A percentile compares a stretch with the other conserved stretches of the same genome.
These are phyloP conservation scores for Coemansia sp. DNA, from an alignment of 192 early-diverging fungal genomes.

Conservation along the genomic window DNA sequence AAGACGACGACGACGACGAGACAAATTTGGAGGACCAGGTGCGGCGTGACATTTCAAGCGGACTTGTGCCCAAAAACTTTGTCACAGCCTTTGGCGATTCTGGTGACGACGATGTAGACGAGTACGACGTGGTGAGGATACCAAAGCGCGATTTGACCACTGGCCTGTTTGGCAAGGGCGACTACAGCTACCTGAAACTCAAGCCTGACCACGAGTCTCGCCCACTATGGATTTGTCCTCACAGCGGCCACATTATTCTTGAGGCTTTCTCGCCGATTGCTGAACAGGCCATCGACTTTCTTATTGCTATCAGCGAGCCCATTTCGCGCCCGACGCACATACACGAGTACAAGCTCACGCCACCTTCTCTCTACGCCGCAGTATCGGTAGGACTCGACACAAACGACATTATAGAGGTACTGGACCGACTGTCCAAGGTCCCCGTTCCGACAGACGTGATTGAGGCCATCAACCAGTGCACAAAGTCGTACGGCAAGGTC, in stretches of 20 bases:
- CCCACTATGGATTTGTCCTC: constrained; percentile 87
- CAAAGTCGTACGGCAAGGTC: constrained; percentile 91
- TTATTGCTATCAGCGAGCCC: constrained; percentile 95
- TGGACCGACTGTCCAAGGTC: constrained; percentile 88
- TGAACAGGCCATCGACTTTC: constrained; percentile 92
- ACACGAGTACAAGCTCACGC: constrained; percentile 90
- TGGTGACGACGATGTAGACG: constrained; percentile 20
- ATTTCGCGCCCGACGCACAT: constrained; percentile 68
- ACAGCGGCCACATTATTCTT: constrained; percentile 81
- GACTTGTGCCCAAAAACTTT: constrained; percentile 37
- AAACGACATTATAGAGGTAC: constrained; percentile 85
- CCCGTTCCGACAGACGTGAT: constrained; percentile 75
- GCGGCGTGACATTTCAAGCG: constrained; percentile 23
- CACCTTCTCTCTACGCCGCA: constrained; percentile 96
- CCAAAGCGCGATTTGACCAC: constrained; percentile 41
- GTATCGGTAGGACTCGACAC: constrained; percentile 94
- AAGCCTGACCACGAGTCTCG: constrained; percentile 87
- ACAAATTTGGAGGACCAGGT: constrained; percentile 30
- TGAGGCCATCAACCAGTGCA: constrained; percentile 77
- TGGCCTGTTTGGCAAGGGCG: constrained; percentile 66
- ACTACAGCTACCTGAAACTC: constrained; percentile 76
- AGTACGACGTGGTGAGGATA: constrained; percentile 41
- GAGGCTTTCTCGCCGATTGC: constrained; percentile 97
- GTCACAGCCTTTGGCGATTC: constrained; percentile 17
- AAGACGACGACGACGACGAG: constrained; percentile 20